phyloP scores from a whole-genome alignment of 164 flowering plant species.

The Vitis cinerea region DNA sequence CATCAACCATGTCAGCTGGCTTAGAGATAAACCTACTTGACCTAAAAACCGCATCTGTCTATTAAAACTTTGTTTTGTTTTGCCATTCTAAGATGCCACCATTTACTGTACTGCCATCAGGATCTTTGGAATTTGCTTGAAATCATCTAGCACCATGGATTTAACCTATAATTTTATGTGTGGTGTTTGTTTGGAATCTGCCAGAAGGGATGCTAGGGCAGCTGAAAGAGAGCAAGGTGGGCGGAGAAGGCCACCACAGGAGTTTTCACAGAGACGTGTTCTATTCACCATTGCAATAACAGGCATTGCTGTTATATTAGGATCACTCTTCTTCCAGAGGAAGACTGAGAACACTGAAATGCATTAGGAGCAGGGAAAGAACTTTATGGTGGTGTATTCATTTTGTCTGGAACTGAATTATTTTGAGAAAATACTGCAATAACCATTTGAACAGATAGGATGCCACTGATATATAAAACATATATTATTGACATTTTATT shows the following conservation, averaged over 20 bases:
- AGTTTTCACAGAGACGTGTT: slow-evolving; percentile 45
- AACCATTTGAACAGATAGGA: too few relatives aligned
- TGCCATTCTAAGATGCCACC: too few relatives aligned
- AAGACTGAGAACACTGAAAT: slow-evolving; percentile 38
- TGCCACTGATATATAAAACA: too few relatives aligned
- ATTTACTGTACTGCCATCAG: too few relatives aligned
- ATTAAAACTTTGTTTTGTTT: too few relatives aligned
- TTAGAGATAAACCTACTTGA: too few relatives aligned
- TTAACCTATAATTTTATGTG: not conserved
- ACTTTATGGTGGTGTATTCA: slow-evolving; percentile 6
- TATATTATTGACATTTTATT: too few relatives aligned
- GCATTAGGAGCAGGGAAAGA: slow-evolving; percentile 23
- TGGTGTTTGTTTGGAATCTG: not conserved
- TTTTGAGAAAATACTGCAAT: too few relatives aligned
- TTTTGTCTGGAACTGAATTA: slow-evolving; percentile 8
- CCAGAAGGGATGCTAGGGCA: slow-evolving; percentile 42
- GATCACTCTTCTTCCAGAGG: slow-evolving; percentile 73
- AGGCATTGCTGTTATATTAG: slow-evolving; percentile 80
- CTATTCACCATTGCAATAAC: slow-evolving; percentile 78
- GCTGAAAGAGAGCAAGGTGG: slow-evolving; percentile 52
- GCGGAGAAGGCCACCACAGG: slow-evolving; percentile 44
- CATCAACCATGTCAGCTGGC: too few relatives aligned
- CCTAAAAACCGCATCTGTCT: too few relatives aligned
- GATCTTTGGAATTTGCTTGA: not conserved
- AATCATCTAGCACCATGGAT: not conserved